Evolutionary conservation across 306 rosid species (phyloP).

Genomic region (Fragaria iinumae): DNA sequence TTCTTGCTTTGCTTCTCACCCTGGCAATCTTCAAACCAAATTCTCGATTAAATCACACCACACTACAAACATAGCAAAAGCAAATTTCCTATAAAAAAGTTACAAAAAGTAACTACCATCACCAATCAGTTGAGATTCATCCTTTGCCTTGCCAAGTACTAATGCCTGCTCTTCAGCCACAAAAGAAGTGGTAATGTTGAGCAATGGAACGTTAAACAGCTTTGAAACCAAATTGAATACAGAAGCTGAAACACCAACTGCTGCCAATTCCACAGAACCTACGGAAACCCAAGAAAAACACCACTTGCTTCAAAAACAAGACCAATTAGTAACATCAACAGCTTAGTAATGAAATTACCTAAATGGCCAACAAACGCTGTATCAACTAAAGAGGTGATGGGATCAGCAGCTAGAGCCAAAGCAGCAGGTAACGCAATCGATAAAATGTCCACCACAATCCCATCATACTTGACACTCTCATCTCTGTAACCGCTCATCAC

Average conservation of each 20-base stretch:
- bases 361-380: conserved; percentile 91
- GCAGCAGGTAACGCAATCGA: conserved; percentile 96
- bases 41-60: conserved; percentile 9
- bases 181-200: conserved; percentile 88
- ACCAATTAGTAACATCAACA: neutral
- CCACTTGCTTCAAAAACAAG: neutral
- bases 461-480: conserved; percentile 45
- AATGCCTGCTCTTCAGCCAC: conserved; percentile 91
- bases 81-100: neutral
- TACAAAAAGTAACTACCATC: conserved; percentile 36
- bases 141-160: conserved; percentile 30
- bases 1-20: conserved; percentile 45
- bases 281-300: conserved; percentile 23
- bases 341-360: conserved; percentile 39
- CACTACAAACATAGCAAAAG: neutral
- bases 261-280: conserved; percentile 92
- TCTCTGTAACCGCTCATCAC: conserved; percentile 27
- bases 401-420: conserved; percentile 85
- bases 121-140: conserved; percentile 23
- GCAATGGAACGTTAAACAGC: conserved; percentile 71
- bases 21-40: conserved; percentile 35
- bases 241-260: conserved; percentile 85
- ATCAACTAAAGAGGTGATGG: conserved; percentile 80
- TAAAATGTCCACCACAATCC: conserved; percentile 64
- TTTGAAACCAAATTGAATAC: conserved; percentile 84